Percentiles rank a stretch among this genome's conserved stretches.
Evolutionary conservation across 2,329 filamentous ascomycete genomes (phyloP).

Genomic region (Colletotrichum godetiae): DNA sequence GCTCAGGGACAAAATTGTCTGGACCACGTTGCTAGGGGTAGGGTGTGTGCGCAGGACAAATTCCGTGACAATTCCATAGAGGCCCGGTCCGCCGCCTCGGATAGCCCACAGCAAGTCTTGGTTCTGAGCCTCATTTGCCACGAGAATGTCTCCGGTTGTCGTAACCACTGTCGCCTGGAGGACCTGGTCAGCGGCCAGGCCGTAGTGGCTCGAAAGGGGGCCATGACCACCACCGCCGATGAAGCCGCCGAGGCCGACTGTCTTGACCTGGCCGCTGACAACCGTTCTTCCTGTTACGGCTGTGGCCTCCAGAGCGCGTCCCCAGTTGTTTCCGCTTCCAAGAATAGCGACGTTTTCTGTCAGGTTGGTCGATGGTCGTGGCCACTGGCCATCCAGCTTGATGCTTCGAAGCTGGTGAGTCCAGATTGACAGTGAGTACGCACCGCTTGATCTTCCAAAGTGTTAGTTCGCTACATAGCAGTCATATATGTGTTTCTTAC

Average conservation of each 20-base stretch:
- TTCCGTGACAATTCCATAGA: slow-evolving; percentile 34
- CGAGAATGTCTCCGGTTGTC: slow-evolving; percentile 35
- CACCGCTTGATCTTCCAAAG: slow-evolving; percentile 2
- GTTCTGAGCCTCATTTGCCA: slow-evolving; percentile 30
- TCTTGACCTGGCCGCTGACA: slow-evolving; percentile 63
- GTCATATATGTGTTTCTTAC: slow-evolving; percentile 43
- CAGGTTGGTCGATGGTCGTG: neutral
- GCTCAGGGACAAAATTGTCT: neutral
- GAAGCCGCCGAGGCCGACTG: slow-evolving; percentile 58
- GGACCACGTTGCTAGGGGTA: slow-evolving; percentile 24
- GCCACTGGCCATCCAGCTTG: neutral
- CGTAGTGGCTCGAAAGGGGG: too few species aligned
- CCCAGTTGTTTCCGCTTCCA: slow-evolving; percentile 37
- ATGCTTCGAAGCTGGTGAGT: slow-evolving; percentile 28
- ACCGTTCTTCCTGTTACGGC: slow-evolving; percentile 48
- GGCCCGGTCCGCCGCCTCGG: slow-evolving; percentile 34
- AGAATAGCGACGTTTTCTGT: neutral
- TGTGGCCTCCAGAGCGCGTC: slow-evolving; percentile 53
- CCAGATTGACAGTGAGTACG: slow-evolving; percentile 37
- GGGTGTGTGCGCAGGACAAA: slow-evolving; percentile 33
- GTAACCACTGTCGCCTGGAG: slow-evolving; percentile 38
- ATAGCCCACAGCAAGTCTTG: slow-evolving; percentile 35
- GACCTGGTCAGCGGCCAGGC: too few species aligned
- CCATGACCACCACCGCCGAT: too few species aligned
- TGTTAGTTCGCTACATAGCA: neutral